These are phyloP conservation scores for Salix suchowensis DNA, from an alignment of 345 rosid species.

Conservation along the genomic window DNA sequence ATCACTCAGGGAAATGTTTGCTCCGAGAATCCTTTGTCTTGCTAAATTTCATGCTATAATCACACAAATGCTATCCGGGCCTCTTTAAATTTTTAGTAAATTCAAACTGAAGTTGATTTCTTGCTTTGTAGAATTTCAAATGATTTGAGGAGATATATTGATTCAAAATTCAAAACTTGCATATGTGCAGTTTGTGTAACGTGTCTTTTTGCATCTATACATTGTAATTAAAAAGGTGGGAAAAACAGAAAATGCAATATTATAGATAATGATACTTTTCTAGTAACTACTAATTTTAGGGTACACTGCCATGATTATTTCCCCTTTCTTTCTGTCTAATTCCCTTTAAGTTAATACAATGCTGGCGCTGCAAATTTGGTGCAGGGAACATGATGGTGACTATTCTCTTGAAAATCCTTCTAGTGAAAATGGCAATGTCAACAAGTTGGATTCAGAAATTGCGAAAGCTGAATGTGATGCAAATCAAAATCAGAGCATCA, in stretches of 20 bases:
- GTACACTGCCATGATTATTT: not conserved
- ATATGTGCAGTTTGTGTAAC: not conserved
- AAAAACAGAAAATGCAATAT: not conserved
- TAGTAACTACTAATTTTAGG: not conserved
- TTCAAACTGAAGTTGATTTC: no score
- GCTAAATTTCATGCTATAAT: not conserved
- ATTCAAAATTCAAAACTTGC: not conserved
- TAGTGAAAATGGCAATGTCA: constrained; percentile 27
- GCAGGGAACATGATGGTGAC: constrained; percentile 41
- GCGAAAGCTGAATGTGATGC: constrained; percentile 19
- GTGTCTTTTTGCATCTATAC: not conserved
- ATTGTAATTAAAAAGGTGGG: not conserved
- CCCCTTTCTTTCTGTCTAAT: not conserved
- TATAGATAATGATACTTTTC: not conserved
- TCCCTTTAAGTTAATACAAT: not conserved
- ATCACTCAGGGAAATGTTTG: not conserved
- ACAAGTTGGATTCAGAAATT: constrained; percentile 25
- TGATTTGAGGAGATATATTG: not conserved
- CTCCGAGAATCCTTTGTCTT: not conserved
- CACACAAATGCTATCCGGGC: not conserved
- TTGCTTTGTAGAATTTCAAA: not conserved
- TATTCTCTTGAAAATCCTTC: constrained; percentile 17
- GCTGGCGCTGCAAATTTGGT: constrained; percentile 26
- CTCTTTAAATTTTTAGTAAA: not conserved
- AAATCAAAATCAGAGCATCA: constrained; percentile 25